Percentiles rank a stretch among this genome's conserved stretches.
phyloP scores from a whole-genome alignment of 2,329 filamentous ascomycete genomes.

The Paecilomyces sp. region DNA sequence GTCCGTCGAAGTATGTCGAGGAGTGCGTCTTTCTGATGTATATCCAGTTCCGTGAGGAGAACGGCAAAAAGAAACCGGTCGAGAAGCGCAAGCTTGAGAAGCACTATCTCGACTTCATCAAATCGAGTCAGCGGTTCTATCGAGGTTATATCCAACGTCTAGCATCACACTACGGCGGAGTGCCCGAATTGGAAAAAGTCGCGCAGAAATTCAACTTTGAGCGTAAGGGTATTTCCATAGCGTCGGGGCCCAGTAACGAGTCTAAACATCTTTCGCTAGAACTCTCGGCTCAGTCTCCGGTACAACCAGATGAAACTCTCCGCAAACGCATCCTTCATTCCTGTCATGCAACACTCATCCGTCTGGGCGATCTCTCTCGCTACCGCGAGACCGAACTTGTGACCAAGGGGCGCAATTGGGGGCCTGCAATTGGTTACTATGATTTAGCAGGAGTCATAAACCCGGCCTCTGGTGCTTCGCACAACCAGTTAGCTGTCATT shows the following conservation, averaged over 20 bases:
- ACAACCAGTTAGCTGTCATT: slow-evolving; percentile 88
- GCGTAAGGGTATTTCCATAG: slow-evolving; percentile 26
- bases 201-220: slow-evolving; percentile 45
- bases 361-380: slow-evolving; percentile 80
- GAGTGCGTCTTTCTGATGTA: slow-evolving; percentile 1
- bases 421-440: slow-evolving; percentile 77
- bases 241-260: slow-evolving; percentile 3
- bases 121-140: slow-evolving; percentile 83
- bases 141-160: slow-evolving; percentile 75
- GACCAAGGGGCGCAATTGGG: slow-evolving; percentile 67
- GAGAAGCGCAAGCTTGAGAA: slow-evolving; percentile 72
- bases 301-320: slow-evolving; percentile 44
- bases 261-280: slow-evolving; percentile 27
- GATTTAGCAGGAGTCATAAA: slow-evolving; percentile 70
- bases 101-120: slow-evolving; percentile 76
- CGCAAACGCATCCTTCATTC: slow-evolving; percentile 59
- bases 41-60: slow-evolving; percentile 42
- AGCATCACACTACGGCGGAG: slow-evolving; percentile 51
- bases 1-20: background rate
- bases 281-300: slow-evolving; percentile 38
- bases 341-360: slow-evolving; percentile 76
- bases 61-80: slow-evolving; percentile 48
- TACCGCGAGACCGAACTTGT: slow-evolving; percentile 72
- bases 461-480: slow-evolving; percentile 70
- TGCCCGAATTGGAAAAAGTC: slow-evolving; percentile 52